Base-by-base conservation (phyloP, 2,329 filamentous ascomycete genomes). In the Trichoderma simmonsii region DNA sequence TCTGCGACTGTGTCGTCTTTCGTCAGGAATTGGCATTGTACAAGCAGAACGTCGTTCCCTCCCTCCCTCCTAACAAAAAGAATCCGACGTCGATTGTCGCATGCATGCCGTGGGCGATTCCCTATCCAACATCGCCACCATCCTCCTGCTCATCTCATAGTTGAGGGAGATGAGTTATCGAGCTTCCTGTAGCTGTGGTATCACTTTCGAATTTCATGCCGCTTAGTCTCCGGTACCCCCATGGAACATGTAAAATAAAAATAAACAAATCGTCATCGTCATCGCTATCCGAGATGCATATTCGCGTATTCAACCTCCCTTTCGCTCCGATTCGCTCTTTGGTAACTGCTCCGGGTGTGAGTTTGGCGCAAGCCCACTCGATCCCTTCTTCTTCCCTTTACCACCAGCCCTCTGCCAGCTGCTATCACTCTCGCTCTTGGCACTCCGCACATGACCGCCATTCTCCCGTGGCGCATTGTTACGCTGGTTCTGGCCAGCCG, bases 311-410 rank as follows among this genome's bases (percentile, higher is more conserved):
- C 83, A 91, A 63, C 89, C 89, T 2, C 89, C 89, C 76, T 91
- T 91, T 72, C 89, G 86, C 73, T 91, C 89, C 2, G 85, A 86
- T 14, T 87, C 86, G 68, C 89, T 85, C 79, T 85, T 88, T 3
- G 89, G 89, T 24, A 82, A 82, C 77, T 85, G 84, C 78, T 91
- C 89, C 72, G 84, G 82, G 32, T 85, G 84, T 54, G 73, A 75
- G 30, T 76, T 75, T 34, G 77, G 76, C 14, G 63, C 72, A 26
- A 78, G 78, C 4, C 80, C 67, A 28, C 67, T 62, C 71, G 84
- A 86, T 8, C 78, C 78, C 62, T 81, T 78, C 76, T 83, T 83
- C 77, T 88, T 90, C 71, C 80, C 77, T 18, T 79, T 77, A 75
- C 82, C 81, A 18, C 82, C 81, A 18, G 87, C 85, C 77, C 90